Percentiles rank a stretch among this genome's conserved stretches.
Evolutionary conservation across 345 rosid genomes (phyloP).

Genomic region (Eucalyptus curtisii): DNA sequence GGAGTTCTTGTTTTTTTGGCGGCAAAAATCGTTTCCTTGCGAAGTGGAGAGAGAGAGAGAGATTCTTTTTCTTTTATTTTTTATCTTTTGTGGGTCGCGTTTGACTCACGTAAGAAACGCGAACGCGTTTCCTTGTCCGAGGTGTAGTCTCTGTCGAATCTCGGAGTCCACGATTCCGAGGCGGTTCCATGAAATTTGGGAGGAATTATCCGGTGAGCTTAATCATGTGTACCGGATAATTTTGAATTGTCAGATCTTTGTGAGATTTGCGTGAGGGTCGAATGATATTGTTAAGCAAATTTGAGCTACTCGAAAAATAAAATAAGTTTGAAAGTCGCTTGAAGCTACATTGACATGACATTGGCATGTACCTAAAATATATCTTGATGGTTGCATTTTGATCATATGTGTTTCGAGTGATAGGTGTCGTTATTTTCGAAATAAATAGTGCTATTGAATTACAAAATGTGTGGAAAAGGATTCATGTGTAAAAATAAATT

Average conservation of each 20-base stretch:
- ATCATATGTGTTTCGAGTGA: fast-evolving
- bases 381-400: not conserved
- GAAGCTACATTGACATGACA: not conserved
- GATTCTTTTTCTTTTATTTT: not conserved
- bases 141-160: not conserved
- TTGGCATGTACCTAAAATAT: not conserved
- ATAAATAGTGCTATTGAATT: not conserved
- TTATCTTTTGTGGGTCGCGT: not conserved
- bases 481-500: not conserved
- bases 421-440: fast-evolving
- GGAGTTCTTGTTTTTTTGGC: not conserved
- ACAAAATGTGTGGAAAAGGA: not conserved
- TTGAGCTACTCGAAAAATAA: not conserved
- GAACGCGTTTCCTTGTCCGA: not conserved
- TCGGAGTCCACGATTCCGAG: not conserved
- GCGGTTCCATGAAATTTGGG: too few species aligned
- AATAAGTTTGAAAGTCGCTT: fast-evolving
- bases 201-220: not conserved
- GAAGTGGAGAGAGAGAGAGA: not conserved
- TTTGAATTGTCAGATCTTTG: not conserved
- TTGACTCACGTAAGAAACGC: not conserved
- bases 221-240: not conserved
- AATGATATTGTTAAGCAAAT: not conserved
- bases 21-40: not conserved
- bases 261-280: fast-evolving